Percentiles rank a stretch among this genome's conserved stretches.
Conservation (phyloP, 176 grass and related monocot species). For the Triticum urartu region DNA sequence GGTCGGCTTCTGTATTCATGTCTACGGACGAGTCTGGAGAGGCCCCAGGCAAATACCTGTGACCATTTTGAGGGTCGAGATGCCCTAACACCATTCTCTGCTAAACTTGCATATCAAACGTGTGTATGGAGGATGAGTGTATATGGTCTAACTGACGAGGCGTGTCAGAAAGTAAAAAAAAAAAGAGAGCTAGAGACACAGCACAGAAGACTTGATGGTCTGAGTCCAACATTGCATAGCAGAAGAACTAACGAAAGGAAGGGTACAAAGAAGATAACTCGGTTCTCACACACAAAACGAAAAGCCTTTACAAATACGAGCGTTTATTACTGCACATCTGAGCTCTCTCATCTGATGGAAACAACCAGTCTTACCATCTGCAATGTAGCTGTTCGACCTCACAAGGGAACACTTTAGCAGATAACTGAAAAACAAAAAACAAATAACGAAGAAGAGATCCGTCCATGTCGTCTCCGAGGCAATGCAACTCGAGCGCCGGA, state of each 20-base stretch:
- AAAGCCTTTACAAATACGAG: slow-evolving; percentile 31
- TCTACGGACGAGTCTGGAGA: too few relatives aligned
- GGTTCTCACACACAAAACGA: slow-evolving; percentile 6
- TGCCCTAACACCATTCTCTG: not conserved
- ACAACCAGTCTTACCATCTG: slow-evolving; percentile 26
- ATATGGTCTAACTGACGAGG: not conserved
- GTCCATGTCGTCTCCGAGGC: slow-evolving; percentile 6
- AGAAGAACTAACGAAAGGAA: not conserved
- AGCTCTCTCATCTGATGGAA: slow-evolving; percentile 23
- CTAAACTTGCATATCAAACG: not conserved
- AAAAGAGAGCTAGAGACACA: too few relatives aligned
- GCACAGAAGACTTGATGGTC: not conserved
- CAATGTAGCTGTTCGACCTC: slow-evolving; percentile 31
- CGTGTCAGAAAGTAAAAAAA: too few relatives aligned
- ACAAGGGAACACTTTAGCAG: slow-evolving; percentile 36
- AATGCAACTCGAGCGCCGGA: slow-evolving; percentile 11
- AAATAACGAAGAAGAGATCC: slow-evolving; percentile 33
- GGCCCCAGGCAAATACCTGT: too few relatives aligned
- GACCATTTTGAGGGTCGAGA: too few relatives aligned
- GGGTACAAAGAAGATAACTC: not conserved
- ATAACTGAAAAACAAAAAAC: slow-evolving; percentile 36
- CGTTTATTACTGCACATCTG: slow-evolving; percentile 42
- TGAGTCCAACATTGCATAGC: not conserved
- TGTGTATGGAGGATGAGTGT: not conserved
- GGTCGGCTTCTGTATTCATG: too few relatives aligned